These are phyloP conservation scores for Cystobasidium slooffiae DNA, from an alignment of 1,284 basidiomycete species.

Conservation along the genomic window DNA sequence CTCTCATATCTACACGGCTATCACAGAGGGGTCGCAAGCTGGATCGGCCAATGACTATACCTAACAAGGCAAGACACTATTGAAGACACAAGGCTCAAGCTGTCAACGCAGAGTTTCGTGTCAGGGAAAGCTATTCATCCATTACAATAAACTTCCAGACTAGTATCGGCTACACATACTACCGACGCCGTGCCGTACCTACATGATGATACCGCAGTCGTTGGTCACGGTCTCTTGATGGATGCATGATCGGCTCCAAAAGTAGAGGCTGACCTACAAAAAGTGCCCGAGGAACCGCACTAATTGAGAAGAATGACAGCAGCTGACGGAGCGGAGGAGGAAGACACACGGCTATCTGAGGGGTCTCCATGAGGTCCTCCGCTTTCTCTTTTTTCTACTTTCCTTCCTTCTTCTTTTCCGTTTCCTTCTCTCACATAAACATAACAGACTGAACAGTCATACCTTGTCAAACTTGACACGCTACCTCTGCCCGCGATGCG, in stretches of 20 bases:
- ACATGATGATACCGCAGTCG: background rate
- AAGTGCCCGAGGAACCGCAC: constrained; percentile 24
- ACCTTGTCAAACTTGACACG: background rate
- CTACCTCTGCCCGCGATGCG: background rate
- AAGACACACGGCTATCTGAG: no score
- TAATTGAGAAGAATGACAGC: background rate
- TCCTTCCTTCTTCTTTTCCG: background rate
- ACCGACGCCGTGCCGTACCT: no score
- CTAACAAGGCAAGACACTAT: no score
- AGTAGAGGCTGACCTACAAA: background rate
- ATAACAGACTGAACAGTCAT: background rate
- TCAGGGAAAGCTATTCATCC: no score
- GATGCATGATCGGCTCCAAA: background rate
- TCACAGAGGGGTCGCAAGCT: no score
- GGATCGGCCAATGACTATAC: no score
- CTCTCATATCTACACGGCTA: no score
- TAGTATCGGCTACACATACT: no score
- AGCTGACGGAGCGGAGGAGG: no score
- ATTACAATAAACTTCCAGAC: no score
- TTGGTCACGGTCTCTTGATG: background rate
- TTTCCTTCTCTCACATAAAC: background rate
- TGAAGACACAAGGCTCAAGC: no score
- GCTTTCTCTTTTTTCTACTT: background rate
- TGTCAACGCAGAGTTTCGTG: no score
- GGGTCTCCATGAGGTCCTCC: background rate